phyloP scores from a whole-genome alignment of 164 flowering plant species.

The Tinospora cordifolia region DNA sequence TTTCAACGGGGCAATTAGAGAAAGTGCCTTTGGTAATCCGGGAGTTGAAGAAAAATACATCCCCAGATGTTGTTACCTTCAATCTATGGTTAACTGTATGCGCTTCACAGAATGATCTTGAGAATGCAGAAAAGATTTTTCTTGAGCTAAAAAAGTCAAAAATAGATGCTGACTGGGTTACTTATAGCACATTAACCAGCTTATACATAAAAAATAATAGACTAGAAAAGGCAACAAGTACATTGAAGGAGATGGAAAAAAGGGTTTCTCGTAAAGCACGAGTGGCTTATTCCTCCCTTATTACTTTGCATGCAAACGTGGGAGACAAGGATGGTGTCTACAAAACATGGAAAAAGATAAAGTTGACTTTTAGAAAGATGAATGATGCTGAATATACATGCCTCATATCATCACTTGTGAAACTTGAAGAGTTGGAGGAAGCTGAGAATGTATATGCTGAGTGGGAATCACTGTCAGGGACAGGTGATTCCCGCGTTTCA shows the following conservation, averaged over 20 bases:
- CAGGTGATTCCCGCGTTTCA: slow-evolving; percentile 49
- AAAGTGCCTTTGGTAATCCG: slow-evolving; percentile 43
- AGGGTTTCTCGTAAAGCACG: slow-evolving; percentile 42
- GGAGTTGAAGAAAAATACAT: slow-evolving; percentile 49
- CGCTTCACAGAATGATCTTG: slow-evolving; percentile 43
- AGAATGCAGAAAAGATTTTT: slow-evolving; percentile 52
- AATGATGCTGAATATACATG: slow-evolving; percentile 72
- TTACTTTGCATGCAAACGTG: slow-evolving; percentile 54
- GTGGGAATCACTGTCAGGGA: slow-evolving; percentile 67
- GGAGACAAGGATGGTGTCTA: slow-evolving; percentile 45
- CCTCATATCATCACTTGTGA: slow-evolving; percentile 67
- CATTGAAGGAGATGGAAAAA: slow-evolving; percentile 77
- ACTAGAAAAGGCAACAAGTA: slow-evolving; percentile 47
- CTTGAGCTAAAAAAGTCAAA: slow-evolving; percentile 46
- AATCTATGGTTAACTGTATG: slow-evolving; percentile 60
- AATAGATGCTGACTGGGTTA: slow-evolving; percentile 72
- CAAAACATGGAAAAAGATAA: slow-evolving; percentile 61
- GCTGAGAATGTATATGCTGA: slow-evolving; percentile 59
- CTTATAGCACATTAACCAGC: slow-evolving; percentile 58
- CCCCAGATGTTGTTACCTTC: slow-evolving; percentile 67
- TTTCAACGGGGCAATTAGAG: slow-evolving; percentile 54
- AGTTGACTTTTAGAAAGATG: slow-evolving; percentile 51
- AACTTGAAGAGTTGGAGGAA: slow-evolving; percentile 52
- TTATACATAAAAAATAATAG: slow-evolving; percentile 42
- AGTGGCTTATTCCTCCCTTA: slow-evolving; percentile 59